A percentile compares a stretch with the other conserved stretches of the same genome.
Conservation (phyloP, 805 yeast genomes). For the Cyberlindnera euphorbiiphila region DNA sequence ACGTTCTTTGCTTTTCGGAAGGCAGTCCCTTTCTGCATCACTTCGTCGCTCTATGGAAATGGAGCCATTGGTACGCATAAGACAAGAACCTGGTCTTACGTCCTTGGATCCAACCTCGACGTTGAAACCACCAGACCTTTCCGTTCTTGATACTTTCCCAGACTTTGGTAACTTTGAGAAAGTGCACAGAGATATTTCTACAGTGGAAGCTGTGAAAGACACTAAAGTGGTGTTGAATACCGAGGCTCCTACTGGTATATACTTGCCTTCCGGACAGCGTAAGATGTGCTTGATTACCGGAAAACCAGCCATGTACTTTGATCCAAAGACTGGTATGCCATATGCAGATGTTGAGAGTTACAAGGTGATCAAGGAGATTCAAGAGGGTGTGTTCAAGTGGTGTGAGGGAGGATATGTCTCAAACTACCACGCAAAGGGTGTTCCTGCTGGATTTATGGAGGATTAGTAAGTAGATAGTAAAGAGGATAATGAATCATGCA, state of each 20-base stretch:
- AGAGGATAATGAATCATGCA: constrained; percentile 2
- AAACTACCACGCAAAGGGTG: constrained; percentile 74
- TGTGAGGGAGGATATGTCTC: constrained; percentile 46
- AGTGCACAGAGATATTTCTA: constrained; percentile 31
- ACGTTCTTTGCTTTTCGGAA: no score
- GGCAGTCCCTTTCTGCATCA: no score
- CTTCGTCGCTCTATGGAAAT: constrained; percentile 50
- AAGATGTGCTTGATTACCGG: constrained; percentile 75
- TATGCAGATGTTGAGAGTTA: constrained; percentile 82
- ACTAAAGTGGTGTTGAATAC: constrained; percentile 54
- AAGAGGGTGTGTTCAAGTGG: constrained; percentile 56
- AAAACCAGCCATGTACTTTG: constrained; percentile 74
- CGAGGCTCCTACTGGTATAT: constrained; percentile 71
- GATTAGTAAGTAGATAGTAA: constrained; percentile 22
- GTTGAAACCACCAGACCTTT: constrained; percentile 41
- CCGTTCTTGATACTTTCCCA: constrained; percentile 37
- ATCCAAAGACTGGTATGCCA: constrained; percentile 85
- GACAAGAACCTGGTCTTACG: constrained; percentile 18
- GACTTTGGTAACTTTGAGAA: constrained; percentile 58
- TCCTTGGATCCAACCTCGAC: constrained; percentile 27
- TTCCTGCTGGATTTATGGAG: constrained; percentile 87
- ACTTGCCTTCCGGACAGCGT: constrained; percentile 64
- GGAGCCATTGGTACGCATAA: constrained; percentile 46
- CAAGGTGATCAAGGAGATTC: constrained; percentile 54
- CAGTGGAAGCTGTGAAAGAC: constrained; percentile 32